Base-by-base conservation (phyloP, 176 grass and related monocot genomes). In the Dendrocalamus sinicus region DNA sequence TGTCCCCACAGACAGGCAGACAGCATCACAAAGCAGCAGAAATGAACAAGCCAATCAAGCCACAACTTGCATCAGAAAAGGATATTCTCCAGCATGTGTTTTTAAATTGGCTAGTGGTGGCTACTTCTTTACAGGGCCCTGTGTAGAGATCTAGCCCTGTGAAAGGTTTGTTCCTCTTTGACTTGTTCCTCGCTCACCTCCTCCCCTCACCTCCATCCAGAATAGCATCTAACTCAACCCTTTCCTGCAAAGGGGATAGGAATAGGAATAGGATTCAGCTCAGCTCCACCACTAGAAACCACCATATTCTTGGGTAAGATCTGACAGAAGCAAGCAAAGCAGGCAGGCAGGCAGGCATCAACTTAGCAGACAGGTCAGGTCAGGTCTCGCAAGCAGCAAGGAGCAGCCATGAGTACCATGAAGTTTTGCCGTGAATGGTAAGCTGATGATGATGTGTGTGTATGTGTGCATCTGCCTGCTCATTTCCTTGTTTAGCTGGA, bases 351-450 rank as follows among this genome's bases (percentile, higher is more conserved):
- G 7, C 12, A 70, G 6, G 19, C 54, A 52, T 61, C 58, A 12
- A 24, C 58, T 24, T 11, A 63, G 60, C 60, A n/a, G 51, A 12
- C 51, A 44, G 26, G 30, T 40, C 48, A 44, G 26, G 28, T 40
- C 47, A 6, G 16, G 15, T 12, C 40, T 60, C 35, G 13, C 51
- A 32, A 45, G 37, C 23, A 77, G 37, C 12, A n/a, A 86, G 74
- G 6, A 86, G 58, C 86, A 89, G 71, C 86, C 84, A 94, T 94
- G 89, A 94, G 92, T 82, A 86, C 92, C 86, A 94, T 94, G 92
- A 94, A 94, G 51, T 94, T 94, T 89, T 94, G 92, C 86, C 82
- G 92, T 45, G 89, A 94, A 84, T 89, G 92, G 92, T 87, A 89
- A 86, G 92, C 46, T 57, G n/a, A 37, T 45, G 57, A 6, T 40